These are phyloP conservation scores for Trametopsis cervina DNA, from an alignment of 768 basidiomycete species.

Conservation along the genomic window DNA sequence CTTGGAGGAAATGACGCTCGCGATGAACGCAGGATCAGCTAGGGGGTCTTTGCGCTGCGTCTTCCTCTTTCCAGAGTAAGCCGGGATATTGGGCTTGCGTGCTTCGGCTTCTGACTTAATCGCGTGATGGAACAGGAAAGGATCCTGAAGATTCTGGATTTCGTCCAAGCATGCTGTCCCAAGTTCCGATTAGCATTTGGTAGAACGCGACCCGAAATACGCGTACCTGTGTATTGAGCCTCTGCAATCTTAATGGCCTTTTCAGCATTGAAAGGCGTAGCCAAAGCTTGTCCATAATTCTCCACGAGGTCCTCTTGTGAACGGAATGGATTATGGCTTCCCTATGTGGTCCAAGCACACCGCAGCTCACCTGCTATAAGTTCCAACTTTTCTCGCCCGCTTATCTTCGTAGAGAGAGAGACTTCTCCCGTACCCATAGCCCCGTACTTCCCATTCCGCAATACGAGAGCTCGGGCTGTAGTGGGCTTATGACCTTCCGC, in stretches of 20 bases:
- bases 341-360: neutral
- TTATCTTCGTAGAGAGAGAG: conserved; percentile 48
- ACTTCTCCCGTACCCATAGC: conserved; percentile 66
- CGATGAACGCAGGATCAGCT: conserved; percentile 42
- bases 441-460: conserved; percentile 73
- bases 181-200: conserved; percentile 17
- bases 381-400: conserved; percentile 76
- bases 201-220: neutral
- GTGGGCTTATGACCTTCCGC: conserved; percentile 49
- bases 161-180: conserved; percentile 40
- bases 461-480: conserved; percentile 64
- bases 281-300: conserved; percentile 49
- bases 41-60: conserved; percentile 12
- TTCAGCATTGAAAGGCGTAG: conserved; percentile 59
- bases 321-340: conserved; percentile 6
- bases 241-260: conserved; percentile 61
- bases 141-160: conserved; percentile 60
- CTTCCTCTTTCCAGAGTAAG: conserved; percentile 6
- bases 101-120: conserved; percentile 53
- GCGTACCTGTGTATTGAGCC: conserved; percentile 64
- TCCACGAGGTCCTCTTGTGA: conserved; percentile 59
- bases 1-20: conserved; percentile 55
- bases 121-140: conserved; percentile 49
- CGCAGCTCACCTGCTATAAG: conserved; percentile 57
- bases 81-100: conserved; percentile 30